These are phyloP conservation scores for Aspergillus sp. DNA, from an alignment of 2,329 filamentous ascomycete species.

Conservation along the genomic window DNA sequence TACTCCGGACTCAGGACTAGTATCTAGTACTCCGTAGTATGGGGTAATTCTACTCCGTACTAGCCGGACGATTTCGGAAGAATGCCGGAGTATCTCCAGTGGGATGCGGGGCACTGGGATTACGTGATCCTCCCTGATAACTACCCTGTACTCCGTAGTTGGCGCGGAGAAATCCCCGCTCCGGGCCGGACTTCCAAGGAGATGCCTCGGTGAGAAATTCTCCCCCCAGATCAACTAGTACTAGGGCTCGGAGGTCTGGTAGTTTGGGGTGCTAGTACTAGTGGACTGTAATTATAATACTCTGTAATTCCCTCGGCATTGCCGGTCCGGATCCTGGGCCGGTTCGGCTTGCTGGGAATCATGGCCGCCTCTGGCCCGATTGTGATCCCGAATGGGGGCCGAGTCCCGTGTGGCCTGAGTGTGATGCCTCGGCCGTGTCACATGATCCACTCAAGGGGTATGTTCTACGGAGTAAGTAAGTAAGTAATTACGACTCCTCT, in stretches of 20 bases:
- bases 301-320: constrained; percentile 13
- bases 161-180: constrained; percentile 9
- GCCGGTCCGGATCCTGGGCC: constrained; percentile 9
- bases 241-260: too few relatives aligned
- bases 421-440: too few relatives aligned
- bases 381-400: constrained; percentile 10
- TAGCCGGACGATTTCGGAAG: constrained; percentile 13
- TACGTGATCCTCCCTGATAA: too few relatives aligned
- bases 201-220: constrained; percentile 13
- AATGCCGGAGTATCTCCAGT: constrained; percentile 10
- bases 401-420: constrained; percentile 10
- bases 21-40: too few relatives aligned
- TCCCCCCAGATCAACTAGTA: not conserved
- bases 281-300: too few relatives aligned
- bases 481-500: too few relatives aligned
- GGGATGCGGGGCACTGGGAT: constrained; percentile 6
- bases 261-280: too few relatives aligned
- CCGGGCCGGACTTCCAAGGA: constrained; percentile 7
- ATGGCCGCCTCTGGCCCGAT: constrained; percentile 7
- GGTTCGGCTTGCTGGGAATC: not conserved
- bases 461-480: too few relatives aligned
- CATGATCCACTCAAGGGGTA: too few relatives aligned
- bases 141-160: too few relatives aligned
- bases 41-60: too few relatives aligned
- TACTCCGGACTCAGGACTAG: too few relatives aligned